These are phyloP conservation scores for Omphalotus olearius DNA, from an alignment of 1,284 basidiomycete species.

Conservation along the genomic window DNA sequence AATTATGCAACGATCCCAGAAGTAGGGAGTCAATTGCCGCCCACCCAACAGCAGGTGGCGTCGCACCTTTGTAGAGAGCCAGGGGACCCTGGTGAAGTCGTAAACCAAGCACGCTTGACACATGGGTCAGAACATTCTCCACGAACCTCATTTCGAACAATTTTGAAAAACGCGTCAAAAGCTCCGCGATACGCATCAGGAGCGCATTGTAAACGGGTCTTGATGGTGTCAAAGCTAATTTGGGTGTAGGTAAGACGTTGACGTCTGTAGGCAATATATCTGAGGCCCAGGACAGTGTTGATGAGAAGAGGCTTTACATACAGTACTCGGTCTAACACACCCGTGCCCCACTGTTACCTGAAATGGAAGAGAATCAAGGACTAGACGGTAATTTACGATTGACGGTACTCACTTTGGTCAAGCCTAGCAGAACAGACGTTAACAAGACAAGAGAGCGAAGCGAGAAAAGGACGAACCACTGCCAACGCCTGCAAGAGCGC, in stretches of 20 bases:
- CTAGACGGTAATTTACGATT: background rate
- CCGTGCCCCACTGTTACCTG: constrained; percentile 70
- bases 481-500: constrained; percentile 58
- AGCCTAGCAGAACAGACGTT: constrained; percentile 30
- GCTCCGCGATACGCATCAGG: constrained; percentile 67
- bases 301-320: background rate
- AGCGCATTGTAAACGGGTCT: constrained; percentile 72
- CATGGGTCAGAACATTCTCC: constrained; percentile 8
- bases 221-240: constrained; percentile 67
- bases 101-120: constrained; percentile 10
- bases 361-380: constrained; percentile 15
- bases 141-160: constrained; percentile 60
- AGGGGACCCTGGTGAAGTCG: constrained; percentile 36
- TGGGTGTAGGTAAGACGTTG: no score
- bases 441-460: background rate
- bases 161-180: constrained; percentile 60
- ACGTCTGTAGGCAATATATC: background rate
- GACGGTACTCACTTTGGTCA: constrained; percentile 46
- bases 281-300: background rate
- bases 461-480: constrained; percentile 41
- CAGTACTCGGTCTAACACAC: constrained; percentile 28
- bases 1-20: constrained; percentile 73
- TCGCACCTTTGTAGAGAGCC: constrained; percentile 69
- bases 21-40: constrained; percentile 72
- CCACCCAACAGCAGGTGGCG: constrained; percentile 76